Evolutionary conservation across 176 grass and related monocot species (phyloP), one percentile per base, ranked within the genome.

Genomic region (Poa pratensis): DNA sequence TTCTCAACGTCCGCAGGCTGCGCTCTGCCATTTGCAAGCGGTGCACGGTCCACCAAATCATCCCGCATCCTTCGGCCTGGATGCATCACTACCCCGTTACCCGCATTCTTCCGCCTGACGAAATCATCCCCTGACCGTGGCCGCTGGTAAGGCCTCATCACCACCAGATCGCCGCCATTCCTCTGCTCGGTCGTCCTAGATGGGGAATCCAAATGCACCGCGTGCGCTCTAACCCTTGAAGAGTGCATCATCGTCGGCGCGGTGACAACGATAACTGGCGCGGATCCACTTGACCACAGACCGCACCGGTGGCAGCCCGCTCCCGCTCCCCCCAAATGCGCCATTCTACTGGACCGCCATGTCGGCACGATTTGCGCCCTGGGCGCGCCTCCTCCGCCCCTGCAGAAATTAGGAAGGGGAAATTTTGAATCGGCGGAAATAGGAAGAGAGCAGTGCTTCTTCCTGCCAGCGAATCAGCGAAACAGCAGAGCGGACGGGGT

Each of bases 141-240:
- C 20, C 55, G 17, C 20, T 17, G 23, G 27, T 78, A n/a, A 23
- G 67, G 83, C 48, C 61, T 69, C 68, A 77, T 22, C 18, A 79
- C 79, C 37, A 83, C 42, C 6, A 75, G 23, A 81, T 82, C 85
- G 52, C 20, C 24, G 5, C 34, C 83, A 83, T 79, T 82, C 46
- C 82, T 92, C 83, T 86, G 68, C 69, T 87, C 84, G 9, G 45
- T 59, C 14, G 54, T 68, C 19, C 35, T 81, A 62, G 49, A 57
- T 0, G 80, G 80, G 24, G 54, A 82, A 82, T 93, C 88, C 45
- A 90, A 37, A 69, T 66, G 71, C 53, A 80, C 72, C 1, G 73
- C 59, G 1, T 57, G 48, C 3, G 73, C 66, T 82, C 77, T 81
- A 27, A 82, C 60, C 24, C 48, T 58, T 34, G 61, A 51, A 58